These are phyloP conservation scores for Lolium perenne DNA, from an alignment of 176 grass and related monocot species.

Conservation along the genomic window DNA sequence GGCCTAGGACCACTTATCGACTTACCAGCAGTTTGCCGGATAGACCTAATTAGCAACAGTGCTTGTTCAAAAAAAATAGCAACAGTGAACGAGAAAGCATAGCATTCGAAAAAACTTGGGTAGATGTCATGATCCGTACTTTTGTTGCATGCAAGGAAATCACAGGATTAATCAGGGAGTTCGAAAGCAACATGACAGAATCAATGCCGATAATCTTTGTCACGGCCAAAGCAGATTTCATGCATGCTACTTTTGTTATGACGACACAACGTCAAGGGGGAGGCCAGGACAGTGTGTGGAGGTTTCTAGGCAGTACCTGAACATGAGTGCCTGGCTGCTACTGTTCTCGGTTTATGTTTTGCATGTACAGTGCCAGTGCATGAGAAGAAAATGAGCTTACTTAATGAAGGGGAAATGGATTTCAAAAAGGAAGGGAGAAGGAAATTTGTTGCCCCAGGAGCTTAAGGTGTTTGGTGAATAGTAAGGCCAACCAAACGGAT, in stretches of 20 bases:
- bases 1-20: conserved; percentile 13
- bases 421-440: not conserved
- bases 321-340: conserved; percentile 15
- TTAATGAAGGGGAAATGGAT: not conserved
- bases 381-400: not conserved
- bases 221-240: conserved; percentile 17
- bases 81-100: not conserved
- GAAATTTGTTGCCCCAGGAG: not conserved
- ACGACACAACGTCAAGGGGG: not conserved
- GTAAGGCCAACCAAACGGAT: not conserved
- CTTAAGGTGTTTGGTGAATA: conserved; percentile 19
- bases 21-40: not conserved
- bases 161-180: not conserved
- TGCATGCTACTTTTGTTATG: conserved; percentile 38
- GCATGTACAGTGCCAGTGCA: conserved; percentile 12
- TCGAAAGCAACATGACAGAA: not conserved
- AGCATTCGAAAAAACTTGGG: not conserved
- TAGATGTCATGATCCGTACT: not conserved
- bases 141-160: not conserved
- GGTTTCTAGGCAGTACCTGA: conserved; percentile 8
- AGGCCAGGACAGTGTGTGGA: not conserved
- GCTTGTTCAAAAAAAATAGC: too few relatives aligned
- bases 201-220: conserved; percentile 16
- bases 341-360: conserved; percentile 22
- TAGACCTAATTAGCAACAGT: conserved; percentile 28